Conservation (phyloP, 2,329 filamentous ascomycete species). For the Aciculosporium take region DNA sequence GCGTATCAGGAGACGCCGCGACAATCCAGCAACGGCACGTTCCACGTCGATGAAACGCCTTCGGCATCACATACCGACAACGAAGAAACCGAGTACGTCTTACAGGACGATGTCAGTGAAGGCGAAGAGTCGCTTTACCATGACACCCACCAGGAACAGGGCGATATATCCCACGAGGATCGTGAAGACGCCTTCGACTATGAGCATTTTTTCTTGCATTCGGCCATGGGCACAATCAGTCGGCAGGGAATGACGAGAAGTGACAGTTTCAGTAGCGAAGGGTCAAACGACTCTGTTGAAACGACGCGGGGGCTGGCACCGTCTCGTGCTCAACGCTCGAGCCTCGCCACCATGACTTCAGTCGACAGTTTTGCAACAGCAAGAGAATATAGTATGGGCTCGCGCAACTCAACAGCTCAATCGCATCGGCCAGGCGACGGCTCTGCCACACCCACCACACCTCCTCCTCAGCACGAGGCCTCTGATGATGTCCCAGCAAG, state of each 20-base stretch:
- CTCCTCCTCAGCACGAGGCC: constrained; percentile 10
- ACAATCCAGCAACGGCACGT: not conserved
- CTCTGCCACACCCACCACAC: constrained; percentile 11
- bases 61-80: constrained; percentile 2
- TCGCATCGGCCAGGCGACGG: constrained; percentile 9
- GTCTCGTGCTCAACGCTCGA: constrained; percentile 25
- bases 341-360: constrained; percentile 35
- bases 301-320: constrained; percentile 37
- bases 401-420: constrained; percentile 19
- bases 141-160: constrained; percentile 40
- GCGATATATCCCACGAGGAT: constrained; percentile 67
- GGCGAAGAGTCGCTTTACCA: constrained; percentile 51
- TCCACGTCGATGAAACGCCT: constrained; percentile 1
- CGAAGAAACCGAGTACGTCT: constrained; percentile 12
- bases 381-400: constrained; percentile 29
- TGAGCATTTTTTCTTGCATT: constrained; percentile 88
- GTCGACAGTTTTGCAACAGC: constrained; percentile 44
- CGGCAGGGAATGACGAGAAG: constrained; percentile 16
- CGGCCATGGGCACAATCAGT: constrained; percentile 68
- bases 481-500: constrained; percentile 2
- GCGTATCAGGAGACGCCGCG: not conserved
- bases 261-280: constrained; percentile 37
- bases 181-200: constrained; percentile 94
- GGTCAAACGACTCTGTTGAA: constrained; percentile 46
- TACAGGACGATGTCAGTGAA: constrained; percentile 36